phyloP scores from a whole-genome alignment of 441 rosid genomes.

The Macaranga tanarius region DNA sequence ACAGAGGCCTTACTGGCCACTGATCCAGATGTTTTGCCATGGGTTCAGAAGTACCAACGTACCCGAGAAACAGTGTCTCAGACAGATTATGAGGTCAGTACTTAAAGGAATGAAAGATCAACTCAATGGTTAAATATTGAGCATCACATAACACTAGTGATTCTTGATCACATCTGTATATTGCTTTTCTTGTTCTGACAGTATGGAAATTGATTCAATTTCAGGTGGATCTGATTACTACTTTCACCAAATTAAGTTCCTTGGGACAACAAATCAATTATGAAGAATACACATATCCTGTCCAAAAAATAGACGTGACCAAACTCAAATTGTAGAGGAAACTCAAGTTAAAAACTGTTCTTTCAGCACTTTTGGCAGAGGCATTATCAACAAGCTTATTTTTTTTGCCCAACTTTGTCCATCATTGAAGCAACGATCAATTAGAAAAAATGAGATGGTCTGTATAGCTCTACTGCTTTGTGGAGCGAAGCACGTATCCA shows the following conservation, averaged over 20 bases:
- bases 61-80: constrained; percentile 91
- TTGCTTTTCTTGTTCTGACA: neutral
- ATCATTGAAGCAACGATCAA: too few species aligned
- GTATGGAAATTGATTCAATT: constrained; percentile 15
- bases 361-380: neutral
- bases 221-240: constrained; percentile 90
- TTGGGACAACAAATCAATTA: constrained; percentile 85
- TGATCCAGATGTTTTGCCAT: constrained; percentile 70
- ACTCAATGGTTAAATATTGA: neutral
- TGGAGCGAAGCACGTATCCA: neutral
- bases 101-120: neutral
- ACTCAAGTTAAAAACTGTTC: neutral
- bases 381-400: neutral
- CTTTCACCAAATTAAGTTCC: constrained; percentile 69
- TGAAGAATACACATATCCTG: constrained; percentile 81
- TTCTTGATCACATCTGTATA: neutral
- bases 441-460: too few species aligned
- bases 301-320: constrained; percentile 54
- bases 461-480: neutral
- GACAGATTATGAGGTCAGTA: constrained; percentile 83
- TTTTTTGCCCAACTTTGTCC: too few species aligned
- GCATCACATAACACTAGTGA: neutral
- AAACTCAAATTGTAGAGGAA: constrained; percentile 68
- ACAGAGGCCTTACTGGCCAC: constrained; percentile 61
- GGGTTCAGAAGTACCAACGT: constrained; percentile 89